Base-by-base conservation (phyloP, 2,329 filamentous ascomycete species). In the Emericellopsis atlantica region DNA sequence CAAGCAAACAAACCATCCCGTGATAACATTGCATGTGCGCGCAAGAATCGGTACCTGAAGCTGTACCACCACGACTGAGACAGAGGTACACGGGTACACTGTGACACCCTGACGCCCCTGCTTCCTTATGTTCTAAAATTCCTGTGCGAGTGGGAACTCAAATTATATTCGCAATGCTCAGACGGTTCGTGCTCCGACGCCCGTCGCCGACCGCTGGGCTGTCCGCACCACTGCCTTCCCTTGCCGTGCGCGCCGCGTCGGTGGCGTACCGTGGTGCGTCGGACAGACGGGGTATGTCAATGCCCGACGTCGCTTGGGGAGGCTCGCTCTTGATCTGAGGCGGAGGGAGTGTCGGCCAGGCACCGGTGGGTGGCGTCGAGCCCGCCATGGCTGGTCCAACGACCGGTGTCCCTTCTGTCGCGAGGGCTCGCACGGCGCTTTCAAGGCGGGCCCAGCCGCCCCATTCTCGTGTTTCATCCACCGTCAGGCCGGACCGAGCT, bases 391-490 rank as follows among this genome's bases (percentile, higher is more conserved):
- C 26, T 37, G 40, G 5, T 37, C 38, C 18, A 32, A 33, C 42
- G 41, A 29, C 12, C 40, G 42, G n/a, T 36, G 42, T 39, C 6
- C 29, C 37, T 21, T 15, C 26, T 3, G 37, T 38, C 3, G 35
- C 36, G 11, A 64, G 43, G 14, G 51, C 51, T 14, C 60, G 55
- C 22, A 59, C 45, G 12, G 60, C 56, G 9, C 54, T 67, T 51
- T 92, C 81, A 12, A 94, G 66, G 45, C 75, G 73, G 18, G 77
- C 75, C 89, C 89, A 95, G 2, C 84, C 85, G 40, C 79, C 78
- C 85, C 86, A 93, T 37, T 84, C 80, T 40, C 70, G 66, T 36
- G 67, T 64, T 48, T 80, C 76, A 10, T 73, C 70, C 21, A 70
- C 69, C 0, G 67, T 72, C 11, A 81, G 58, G 0, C 72, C 67